These are phyloP conservation scores for Daedaleopsis nitida DNA, from an alignment of 768 basidiomycete genomes.

Conservation along the genomic window DNA sequence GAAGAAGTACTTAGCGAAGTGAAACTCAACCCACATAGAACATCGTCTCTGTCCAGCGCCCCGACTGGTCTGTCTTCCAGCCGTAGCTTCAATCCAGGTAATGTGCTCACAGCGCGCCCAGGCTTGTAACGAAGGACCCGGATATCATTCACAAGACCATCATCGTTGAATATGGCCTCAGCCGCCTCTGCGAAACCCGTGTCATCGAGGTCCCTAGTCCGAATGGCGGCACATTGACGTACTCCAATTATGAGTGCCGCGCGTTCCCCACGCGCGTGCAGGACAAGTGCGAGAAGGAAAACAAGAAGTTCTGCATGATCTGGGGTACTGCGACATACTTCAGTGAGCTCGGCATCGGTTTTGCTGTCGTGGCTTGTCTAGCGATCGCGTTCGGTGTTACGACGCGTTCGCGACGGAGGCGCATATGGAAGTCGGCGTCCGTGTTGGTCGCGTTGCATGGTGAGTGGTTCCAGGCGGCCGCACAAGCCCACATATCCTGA, in stretches of 20 bases:
- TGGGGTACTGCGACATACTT: conserved; percentile 76
- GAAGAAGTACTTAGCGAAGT: neutral
- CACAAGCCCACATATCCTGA: neutral
- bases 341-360: conserved; percentile 64
- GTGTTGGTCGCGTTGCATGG: conserved; percentile 65
- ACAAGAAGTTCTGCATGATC: conserved; percentile 58
- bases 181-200: conserved; percentile 55
- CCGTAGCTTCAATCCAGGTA: conserved; percentile 2
- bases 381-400: conserved; percentile 69
- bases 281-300: conserved; percentile 52
- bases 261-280: conserved; percentile 58
- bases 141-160: conserved; percentile 50
- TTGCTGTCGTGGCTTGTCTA: conserved; percentile 57
- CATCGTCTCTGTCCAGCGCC: conserved; percentile 52
- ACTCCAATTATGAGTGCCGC: conserved; percentile 63
- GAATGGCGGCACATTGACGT: conserved; percentile 47
- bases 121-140: conserved; percentile 41
- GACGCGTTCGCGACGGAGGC: conserved; percentile 70
- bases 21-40: conserved; percentile 43
- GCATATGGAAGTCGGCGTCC: conserved; percentile 77
- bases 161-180: conserved; percentile 61
- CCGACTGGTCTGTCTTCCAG: conserved; percentile 57
- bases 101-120: conserved; percentile 2
- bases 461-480: conserved; percentile 27
- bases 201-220: conserved; percentile 48